A percentile compares a stretch with the other conserved stretches of the same genome.
Evolutionary conservation across 352 stramenopile species (phyloP).

Genomic region (Globisporangium carolinianum): DNA sequence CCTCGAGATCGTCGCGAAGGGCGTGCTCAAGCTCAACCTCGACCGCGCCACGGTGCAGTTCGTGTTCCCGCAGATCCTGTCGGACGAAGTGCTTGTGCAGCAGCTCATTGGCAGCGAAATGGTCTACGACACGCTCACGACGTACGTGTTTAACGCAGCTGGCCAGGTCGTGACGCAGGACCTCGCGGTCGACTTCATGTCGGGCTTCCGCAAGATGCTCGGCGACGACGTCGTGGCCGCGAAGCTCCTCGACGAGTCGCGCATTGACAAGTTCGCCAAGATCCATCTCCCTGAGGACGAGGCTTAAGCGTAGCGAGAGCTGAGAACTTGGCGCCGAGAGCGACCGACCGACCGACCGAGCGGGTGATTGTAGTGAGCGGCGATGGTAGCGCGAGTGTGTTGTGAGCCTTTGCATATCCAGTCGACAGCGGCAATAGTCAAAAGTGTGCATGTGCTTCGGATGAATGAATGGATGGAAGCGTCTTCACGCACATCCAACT

Average conservation of each 20-base stretch:
- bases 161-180: conserved; percentile 14
- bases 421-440: not conserved
- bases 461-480: not conserved
- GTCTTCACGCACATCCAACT: too few species aligned
- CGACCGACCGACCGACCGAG: too few species aligned
- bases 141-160: conserved; percentile 22
- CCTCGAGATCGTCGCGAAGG: conserved; percentile 11
- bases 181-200: conserved; percentile 20
- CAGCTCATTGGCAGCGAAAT: conserved; percentile 29
- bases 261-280: conserved; percentile 8
- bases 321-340: too few species aligned
- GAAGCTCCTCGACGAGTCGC: conserved; percentile 10
- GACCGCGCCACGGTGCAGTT: conserved; percentile 18
- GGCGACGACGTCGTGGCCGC: conserved; percentile 5
- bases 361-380: too few species aligned
- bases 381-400: too few species aligned
- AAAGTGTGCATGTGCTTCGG: not conserved
- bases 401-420: too few species aligned
- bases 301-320: too few species aligned
- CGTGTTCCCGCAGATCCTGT: conserved; percentile 29
- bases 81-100: conserved; percentile 28
- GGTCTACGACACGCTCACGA: conserved; percentile 20
- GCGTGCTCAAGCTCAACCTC: conserved; percentile 8
- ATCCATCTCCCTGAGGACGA: conserved; percentile 3
- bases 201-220: conserved; percentile 14